Evolutionary conservation across 2,329 filamentous ascomycete species (phyloP).

Genomic region (Neonectria coccinea): DNA sequence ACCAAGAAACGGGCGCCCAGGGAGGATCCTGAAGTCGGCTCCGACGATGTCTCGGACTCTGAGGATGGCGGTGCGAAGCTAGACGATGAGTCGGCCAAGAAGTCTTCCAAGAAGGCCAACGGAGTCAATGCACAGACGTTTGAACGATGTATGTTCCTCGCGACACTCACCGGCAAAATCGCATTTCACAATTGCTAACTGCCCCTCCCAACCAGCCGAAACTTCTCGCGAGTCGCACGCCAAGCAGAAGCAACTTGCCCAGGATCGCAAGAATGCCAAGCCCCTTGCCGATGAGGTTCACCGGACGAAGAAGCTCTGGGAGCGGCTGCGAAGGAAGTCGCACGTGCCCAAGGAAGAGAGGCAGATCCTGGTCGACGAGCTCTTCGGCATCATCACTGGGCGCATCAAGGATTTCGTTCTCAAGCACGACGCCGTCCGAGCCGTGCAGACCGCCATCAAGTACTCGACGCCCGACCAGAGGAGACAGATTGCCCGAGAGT

Average conservation of each 20-base stretch:
- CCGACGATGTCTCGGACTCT: slow-evolving; percentile 60
- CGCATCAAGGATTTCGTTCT: slow-evolving; percentile 95
- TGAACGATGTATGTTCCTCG: slow-evolving; percentile 55
- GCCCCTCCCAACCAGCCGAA: slow-evolving; percentile 57
- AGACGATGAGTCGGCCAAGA: slow-evolving; percentile 54
- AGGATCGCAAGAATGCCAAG: slow-evolving; percentile 91
- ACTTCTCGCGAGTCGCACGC: slow-evolving; percentile 88
- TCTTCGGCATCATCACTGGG: slow-evolving; percentile 92
- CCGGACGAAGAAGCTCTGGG: slow-evolving; percentile 97
- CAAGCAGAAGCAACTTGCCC: slow-evolving; percentile 89
- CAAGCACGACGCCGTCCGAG: slow-evolving; percentile 97
- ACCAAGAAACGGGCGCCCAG: slow-evolving; percentile 52
- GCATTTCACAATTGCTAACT: slow-evolving; percentile 25
- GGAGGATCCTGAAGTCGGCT: slow-evolving; percentile 56
- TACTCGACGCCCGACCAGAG: slow-evolving; percentile 89
- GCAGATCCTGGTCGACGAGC: slow-evolving; percentile 85
- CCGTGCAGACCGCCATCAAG: slow-evolving; percentile 96
- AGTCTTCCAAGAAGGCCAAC: slow-evolving; percentile 48
- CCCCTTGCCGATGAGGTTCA: slow-evolving; percentile 91
- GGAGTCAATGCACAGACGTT: slow-evolving; percentile 53
- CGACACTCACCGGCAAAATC: neutral
- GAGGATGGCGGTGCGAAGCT: slow-evolving; percentile 66
- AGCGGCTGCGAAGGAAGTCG: slow-evolving; percentile 90
- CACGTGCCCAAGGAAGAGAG: slow-evolving; percentile 92
- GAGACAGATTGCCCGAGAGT: slow-evolving; percentile 85